phyloP scores from a whole-genome alignment of 768 basidiomycete genomes.

The Crucibulum laeve region DNA sequence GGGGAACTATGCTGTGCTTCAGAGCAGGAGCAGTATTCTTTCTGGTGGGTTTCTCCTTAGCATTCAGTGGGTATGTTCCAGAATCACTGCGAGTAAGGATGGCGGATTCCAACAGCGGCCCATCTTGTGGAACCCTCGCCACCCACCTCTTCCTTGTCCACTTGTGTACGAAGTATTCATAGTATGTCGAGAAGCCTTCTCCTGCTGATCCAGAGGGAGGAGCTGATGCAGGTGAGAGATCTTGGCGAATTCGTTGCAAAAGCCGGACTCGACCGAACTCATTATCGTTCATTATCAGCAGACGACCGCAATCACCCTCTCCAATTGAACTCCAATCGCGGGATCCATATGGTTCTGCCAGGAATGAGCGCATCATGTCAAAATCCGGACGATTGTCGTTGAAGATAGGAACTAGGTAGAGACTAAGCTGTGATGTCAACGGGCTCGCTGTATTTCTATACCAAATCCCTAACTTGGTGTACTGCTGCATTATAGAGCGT shows the following conservation, averaged over 20 bases:
- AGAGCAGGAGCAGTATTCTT: conserved; percentile 14
- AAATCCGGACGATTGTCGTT: conserved; percentile 51
- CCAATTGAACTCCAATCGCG: conserved; percentile 52
- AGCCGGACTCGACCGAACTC: conserved; percentile 52
- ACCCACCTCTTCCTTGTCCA: conserved; percentile 46
- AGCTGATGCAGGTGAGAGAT: conserved; percentile 60
- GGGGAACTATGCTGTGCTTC: conserved; percentile 29
- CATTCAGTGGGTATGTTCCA: conserved; percentile 30
- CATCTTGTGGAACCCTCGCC: conserved; percentile 45
- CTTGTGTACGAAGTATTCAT: conserved; percentile 52
- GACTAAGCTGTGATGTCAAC: conserved; percentile 43
- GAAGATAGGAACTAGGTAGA: conserved; percentile 67
- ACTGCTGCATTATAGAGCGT: conserved; percentile 56
- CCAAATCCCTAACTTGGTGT: conserved; percentile 58
- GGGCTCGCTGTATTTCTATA: conserved; percentile 60
- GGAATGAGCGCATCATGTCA: conserved; percentile 42
- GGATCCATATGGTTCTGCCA: conserved; percentile 45
- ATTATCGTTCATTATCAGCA: conserved; percentile 52
- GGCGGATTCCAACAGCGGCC: conserved; percentile 58
- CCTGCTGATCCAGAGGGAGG: conserved; percentile 52
- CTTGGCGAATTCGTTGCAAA: conserved; percentile 54
- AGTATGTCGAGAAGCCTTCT: conserved; percentile 42
- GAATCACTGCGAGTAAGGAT: conserved; percentile 36
- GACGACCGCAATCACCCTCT: conserved; percentile 42
- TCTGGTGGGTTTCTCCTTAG: conserved; percentile 4